Conservation (phyloP, 164 flowering plant species). For the Nelumbo lutea region DNA sequence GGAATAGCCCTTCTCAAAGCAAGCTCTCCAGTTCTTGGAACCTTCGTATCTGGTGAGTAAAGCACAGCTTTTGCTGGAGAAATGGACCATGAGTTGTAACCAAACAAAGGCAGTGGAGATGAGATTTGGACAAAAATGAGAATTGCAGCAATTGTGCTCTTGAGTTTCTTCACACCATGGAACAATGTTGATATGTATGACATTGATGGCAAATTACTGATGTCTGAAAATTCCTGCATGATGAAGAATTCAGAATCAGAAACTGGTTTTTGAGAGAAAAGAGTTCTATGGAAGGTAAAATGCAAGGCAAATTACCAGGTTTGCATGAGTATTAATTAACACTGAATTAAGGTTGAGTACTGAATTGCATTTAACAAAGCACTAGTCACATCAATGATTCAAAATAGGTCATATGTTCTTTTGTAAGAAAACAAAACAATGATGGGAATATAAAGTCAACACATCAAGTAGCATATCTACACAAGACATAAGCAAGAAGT, state of each 20-base stretch:
- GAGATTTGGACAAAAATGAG: slow-evolving; percentile 52
- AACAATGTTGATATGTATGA: slow-evolving; percentile 16
- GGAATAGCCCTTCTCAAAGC: slow-evolving; percentile 92
- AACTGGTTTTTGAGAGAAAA: slow-evolving; percentile 15
- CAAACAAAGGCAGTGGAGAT: slow-evolving; percentile 42
- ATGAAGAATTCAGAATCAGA: slow-evolving; percentile 9
- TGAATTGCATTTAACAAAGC: no score
- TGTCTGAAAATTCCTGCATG: slow-evolving; percentile 39
- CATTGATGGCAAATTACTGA: slow-evolving; percentile 9
- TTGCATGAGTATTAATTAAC: no score
- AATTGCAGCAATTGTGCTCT: slow-evolving; percentile 36
- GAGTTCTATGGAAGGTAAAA: not conserved
- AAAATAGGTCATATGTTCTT: no score
- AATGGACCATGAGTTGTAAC: slow-evolving; percentile 32
- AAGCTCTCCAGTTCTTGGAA: slow-evolving; percentile 93
- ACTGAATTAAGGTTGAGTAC: no score
- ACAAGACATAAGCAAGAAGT: no score
- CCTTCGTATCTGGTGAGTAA: slow-evolving; percentile 93
- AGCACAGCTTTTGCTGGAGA: slow-evolving; percentile 75
- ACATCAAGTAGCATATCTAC: no score
- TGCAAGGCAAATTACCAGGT: no score
- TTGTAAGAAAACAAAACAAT: no score
- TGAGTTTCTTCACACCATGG: slow-evolving; percentile 28
- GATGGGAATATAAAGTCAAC: no score
- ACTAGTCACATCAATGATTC: no score